Base-by-base conservation (phyloP, 2,329 filamentous ascomycete species). In the Blastomyces silverae region DNA sequence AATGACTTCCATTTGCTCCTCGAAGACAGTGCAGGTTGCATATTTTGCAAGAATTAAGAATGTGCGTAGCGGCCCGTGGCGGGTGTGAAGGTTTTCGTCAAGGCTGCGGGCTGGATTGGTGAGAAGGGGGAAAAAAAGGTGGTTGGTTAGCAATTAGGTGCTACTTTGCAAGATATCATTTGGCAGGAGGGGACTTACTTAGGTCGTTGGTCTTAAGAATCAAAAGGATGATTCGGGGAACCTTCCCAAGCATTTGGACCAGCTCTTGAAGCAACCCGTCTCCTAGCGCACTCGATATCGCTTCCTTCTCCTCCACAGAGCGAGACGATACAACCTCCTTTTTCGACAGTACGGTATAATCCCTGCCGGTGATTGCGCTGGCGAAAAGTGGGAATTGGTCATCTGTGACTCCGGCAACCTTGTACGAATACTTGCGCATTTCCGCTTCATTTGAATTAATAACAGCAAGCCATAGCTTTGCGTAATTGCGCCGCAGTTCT, bases 191-290 rank as follows among this genome's bases (percentile, higher is more conserved):
- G n/a, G 22, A 77, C 82, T 73, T 78, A 84, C 82, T 99, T 50
- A 99, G 81, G 78, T 99, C 94, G 75, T 99, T 99, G 2, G 94
- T 99, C 80, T 99, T 99, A 67, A 99, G 83, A 69, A 99, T 97
- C 37, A 99, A 82, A 15, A 99, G 83, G 64, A 99, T 96, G 69
- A 99, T 91, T 56, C 92, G 83, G 0, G 94, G 94, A 7, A 99
- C 92, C 71, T 91, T 86, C 59, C 91, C 91, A 5, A 99, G 85
- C 69, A 99, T 81, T 69, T 92, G 88, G 8, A 99, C 91, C 7
- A 99, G 82, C 71, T 97, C 89, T 67, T 90, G 89, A 48, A 99
- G 82, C 74, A 99, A 85, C 11, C 93, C 93, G 64, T 97, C 91
- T 59, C 92, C 89, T 65, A 99, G 80, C 0, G 91, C 90, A 61